Percentiles rank a stretch among this genome's conserved stretches.
phyloP scores from a whole-genome alignment of 78 protist genomes.

The Dictyostelium discoideum region DNA sequence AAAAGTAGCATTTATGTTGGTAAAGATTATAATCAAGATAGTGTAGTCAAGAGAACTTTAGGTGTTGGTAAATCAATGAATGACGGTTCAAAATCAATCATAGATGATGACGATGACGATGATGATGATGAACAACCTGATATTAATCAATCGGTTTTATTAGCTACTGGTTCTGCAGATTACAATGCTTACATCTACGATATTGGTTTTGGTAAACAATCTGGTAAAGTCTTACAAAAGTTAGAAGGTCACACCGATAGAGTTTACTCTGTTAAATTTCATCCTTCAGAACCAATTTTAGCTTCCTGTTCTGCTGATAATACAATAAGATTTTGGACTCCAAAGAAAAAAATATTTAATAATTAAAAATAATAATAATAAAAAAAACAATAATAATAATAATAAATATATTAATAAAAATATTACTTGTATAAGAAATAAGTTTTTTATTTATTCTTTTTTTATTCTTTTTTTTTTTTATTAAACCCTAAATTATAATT shows the following conservation, averaged over 20 bases:
- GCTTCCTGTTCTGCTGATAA: constrained; percentile 85
- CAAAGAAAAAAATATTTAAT: constrained; percentile 67
- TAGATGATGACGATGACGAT: constrained; percentile 34
- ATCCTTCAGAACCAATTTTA: constrained; percentile 87
- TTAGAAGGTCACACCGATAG: constrained; percentile 89
- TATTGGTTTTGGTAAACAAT: constrained; percentile 55
- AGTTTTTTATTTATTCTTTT: no score
- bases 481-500: no score
- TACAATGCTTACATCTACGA: constrained; percentile 72
- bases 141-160: constrained; percentile 61
- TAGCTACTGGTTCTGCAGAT: constrained; percentile 89
- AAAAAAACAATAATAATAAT: background rate
- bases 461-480: no score
- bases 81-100: background rate
- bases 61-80: constrained; percentile 5
- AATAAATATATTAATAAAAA: background rate
- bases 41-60: background rate
- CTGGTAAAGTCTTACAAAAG: constrained; percentile 78
- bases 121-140: constrained; percentile 25
- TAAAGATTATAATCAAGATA: constrained; percentile 16
- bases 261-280: constrained; percentile 87
- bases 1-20: constrained; percentile 78
- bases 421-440: background rate
- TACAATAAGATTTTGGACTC: constrained; percentile 83
- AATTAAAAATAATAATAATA: background rate